A percentile compares a stretch with the other conserved stretches of the same genome.
Conservation (phyloP, 345 rosid genomes). For the Citropsis articulata region DNA sequence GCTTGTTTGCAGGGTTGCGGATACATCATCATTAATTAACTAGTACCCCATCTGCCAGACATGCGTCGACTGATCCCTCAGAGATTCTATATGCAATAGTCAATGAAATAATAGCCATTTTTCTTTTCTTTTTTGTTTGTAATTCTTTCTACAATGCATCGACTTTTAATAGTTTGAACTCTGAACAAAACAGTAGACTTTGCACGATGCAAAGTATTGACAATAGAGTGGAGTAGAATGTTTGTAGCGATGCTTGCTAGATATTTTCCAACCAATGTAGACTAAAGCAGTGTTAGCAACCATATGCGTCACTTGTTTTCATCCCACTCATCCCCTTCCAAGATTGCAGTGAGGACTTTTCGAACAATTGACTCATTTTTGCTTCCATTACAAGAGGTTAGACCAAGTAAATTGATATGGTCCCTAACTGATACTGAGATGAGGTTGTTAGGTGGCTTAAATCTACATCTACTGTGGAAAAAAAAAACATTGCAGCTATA, state of each 20-base stretch:
- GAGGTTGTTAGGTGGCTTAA: too few species aligned
- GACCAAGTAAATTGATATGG: too few species aligned
- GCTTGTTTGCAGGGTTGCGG: conserved; percentile 78
- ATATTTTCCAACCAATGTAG: not conserved
- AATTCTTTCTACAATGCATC: not conserved
- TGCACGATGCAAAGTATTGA: not conserved
- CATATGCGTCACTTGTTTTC: not conserved
- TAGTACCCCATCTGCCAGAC: conserved; percentile 75
- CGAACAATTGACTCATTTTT: too few species aligned
- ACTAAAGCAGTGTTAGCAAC: not conserved
- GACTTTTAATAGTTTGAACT: not conserved
- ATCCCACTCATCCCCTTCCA: too few species aligned
- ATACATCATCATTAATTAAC: conserved; percentile 75
- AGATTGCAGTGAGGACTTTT: too few species aligned
- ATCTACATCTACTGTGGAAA: too few species aligned
- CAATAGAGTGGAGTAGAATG: not conserved
- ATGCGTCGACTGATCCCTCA: conserved; percentile 57
- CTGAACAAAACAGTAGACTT: not conserved
- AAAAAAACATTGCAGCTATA: too few species aligned
- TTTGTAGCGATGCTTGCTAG: too few species aligned
- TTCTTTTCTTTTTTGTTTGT: too few species aligned
- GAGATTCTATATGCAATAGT: conserved; percentile 67
- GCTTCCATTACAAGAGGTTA: too few species aligned
- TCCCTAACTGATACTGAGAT: too few species aligned
- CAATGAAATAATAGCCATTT: conserved; percentile 45